A percentile compares a stretch with the other conserved stretches of the same genome.
These are phyloP conservation scores for Tardiomyces blankii DNA, from an alignment of 1,139 yeast genomes.

Conservation along the genomic window DNA sequence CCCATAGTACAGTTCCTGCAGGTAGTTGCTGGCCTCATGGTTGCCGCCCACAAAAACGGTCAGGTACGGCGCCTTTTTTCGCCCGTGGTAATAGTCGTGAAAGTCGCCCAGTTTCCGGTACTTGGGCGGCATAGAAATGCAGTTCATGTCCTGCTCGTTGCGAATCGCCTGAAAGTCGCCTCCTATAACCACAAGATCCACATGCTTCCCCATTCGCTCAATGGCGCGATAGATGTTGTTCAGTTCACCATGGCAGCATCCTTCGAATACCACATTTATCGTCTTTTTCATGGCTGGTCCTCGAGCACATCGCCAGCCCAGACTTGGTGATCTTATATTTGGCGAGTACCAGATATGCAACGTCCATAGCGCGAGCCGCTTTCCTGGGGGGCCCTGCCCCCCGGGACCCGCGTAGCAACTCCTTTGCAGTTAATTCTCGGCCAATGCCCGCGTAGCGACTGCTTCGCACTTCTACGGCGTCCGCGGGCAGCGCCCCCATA, in stretches of 20 bases:
- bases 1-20: constrained; percentile 67
- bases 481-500: no score
- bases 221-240: constrained; percentile 42
- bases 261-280: constrained; percentile 59
- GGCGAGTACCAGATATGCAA: no score
- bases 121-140: constrained; percentile 50
- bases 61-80: constrained; percentile 52
- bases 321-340: no score
- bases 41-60: constrained; percentile 92
- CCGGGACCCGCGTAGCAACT: no score
- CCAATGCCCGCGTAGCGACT: no score
- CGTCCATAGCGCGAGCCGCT: no score
- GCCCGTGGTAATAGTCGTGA: constrained; percentile 56
- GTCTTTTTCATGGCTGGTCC: background rate
- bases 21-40: constrained; percentile 78
- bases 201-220: constrained; percentile 17
- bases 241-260: constrained; percentile 89
- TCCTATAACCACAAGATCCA: constrained; percentile 65
- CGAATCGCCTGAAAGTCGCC: constrained; percentile 83
- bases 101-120: constrained; percentile 62
- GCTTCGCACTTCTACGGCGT: no score
- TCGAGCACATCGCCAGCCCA: no score
- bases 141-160: constrained; percentile 46
- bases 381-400: no score
- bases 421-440: no score